phyloP scores from a whole-genome alignment of 805 yeast genomes.

The Pichia thaimueangensis region DNA sequence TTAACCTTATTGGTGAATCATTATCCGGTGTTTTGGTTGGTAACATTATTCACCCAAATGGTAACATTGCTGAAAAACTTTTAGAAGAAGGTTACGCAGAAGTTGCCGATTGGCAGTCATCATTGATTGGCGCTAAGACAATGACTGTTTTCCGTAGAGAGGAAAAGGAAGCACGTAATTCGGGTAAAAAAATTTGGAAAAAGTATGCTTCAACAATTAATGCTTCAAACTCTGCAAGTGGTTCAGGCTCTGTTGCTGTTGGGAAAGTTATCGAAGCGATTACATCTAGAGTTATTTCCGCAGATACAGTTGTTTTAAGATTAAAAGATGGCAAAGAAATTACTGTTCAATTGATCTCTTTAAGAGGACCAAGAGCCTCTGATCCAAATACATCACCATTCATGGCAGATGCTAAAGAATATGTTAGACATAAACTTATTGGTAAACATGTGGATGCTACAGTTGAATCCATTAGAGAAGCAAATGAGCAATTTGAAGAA shows the following conservation, averaged over 20 bases:
- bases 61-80: slow-evolving; percentile 63
- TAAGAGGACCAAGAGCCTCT: slow-evolving; percentile 64
- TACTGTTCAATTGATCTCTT: slow-evolving; percentile 69
- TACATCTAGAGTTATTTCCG: slow-evolving; percentile 55
- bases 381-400: slow-evolving; percentile 53
- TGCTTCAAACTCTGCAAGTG: slow-evolving; percentile 33
- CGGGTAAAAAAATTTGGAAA: slow-evolving; percentile 55
- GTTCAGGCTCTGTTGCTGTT: slow-evolving; percentile 34
- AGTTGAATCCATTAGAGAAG: slow-evolving; percentile 60
- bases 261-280: slow-evolving; percentile 50
- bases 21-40: slow-evolving; percentile 58
- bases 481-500: slow-evolving; percentile 54
- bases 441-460: slow-evolving; percentile 62
- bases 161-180: slow-evolving; percentile 53
- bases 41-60: slow-evolving; percentile 63
- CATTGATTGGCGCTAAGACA: slow-evolving; percentile 53
- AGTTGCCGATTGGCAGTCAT: slow-evolving; percentile 76
- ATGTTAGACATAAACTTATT: slow-evolving; percentile 57
- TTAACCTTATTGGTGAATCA: slow-evolving; percentile 52
- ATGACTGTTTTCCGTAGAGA: slow-evolving; percentile 60
- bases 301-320: slow-evolving; percentile 60
- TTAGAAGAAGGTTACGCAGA: slow-evolving; percentile 67
- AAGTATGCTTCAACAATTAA: slow-evolving; percentile 21
- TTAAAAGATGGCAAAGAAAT: slow-evolving; percentile 44
- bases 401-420: slow-evolving; percentile 66